Evolutionary conservation across 768 basidiomycete genomes (phyloP).

Genomic region (Termitomyces sp.): DNA sequence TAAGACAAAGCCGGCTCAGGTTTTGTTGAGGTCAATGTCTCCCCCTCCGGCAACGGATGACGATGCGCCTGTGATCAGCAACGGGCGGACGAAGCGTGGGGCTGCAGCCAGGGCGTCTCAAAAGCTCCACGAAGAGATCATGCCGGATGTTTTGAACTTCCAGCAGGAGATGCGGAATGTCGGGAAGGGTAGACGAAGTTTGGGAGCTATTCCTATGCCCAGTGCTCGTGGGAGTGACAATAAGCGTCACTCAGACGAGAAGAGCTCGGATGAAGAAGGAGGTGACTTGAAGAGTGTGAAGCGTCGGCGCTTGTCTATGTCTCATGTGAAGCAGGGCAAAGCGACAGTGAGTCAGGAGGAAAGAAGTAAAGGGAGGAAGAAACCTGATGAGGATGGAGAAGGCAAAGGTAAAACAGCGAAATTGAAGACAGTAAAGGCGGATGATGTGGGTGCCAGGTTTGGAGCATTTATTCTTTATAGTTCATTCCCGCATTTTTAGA

Average conservation of each 20-base stretch:
- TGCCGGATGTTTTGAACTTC: constrained; percentile 72
- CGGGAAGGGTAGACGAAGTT: constrained; percentile 28
- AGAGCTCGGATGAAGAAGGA: constrained; percentile 9
- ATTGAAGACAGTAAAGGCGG: constrained; percentile 14
- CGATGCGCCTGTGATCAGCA: constrained; percentile 7
- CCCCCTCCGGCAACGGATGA: constrained; percentile 10
- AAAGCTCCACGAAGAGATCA: constrained; percentile 57
- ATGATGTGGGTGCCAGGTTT: constrained; percentile 11
- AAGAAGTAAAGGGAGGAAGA: constrained; percentile 20
- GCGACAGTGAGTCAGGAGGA: constrained; percentile 6
- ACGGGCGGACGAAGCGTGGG: constrained; percentile 23
- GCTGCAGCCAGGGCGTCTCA: constrained; percentile 43
- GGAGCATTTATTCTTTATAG: neutral
- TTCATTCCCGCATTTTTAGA: neutral
- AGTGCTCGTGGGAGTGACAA: constrained; percentile 5
- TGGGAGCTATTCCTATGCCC: constrained; percentile 18
- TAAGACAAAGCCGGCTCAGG: constrained; percentile 4
- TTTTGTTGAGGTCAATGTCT: constrained; percentile 5
- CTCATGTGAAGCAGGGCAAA: constrained; percentile 14
- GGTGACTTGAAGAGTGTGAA: constrained; percentile 1
- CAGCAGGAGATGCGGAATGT: constrained; percentile 58
- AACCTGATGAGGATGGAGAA: constrained; percentile 8
- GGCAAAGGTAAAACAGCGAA: constrained; percentile 5
- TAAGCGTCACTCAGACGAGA: constrained; percentile 8
- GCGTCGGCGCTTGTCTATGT: constrained; percentile 6